Conservation (phyloP, 768 basidiomycete genomes). For the Hypholoma sublateritium region DNA sequence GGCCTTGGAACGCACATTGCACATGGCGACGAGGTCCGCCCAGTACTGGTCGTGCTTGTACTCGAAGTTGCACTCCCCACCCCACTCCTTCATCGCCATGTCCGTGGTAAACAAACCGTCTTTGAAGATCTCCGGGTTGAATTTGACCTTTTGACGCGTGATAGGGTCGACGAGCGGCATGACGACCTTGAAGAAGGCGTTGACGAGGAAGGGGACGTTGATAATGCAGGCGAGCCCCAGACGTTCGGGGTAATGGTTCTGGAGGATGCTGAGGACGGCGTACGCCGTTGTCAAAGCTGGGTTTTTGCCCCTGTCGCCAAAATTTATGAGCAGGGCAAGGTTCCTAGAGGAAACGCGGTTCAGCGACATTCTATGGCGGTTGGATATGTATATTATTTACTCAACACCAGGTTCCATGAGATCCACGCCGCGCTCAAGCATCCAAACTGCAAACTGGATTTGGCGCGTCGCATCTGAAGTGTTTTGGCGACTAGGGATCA, state of each 20-base stretch:
- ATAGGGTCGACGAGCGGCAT: conserved; percentile 83
- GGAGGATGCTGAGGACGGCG: conserved; percentile 62
- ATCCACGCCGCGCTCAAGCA: conserved; percentile 74
- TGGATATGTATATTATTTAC: conserved; percentile 35
- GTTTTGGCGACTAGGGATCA: conserved; percentile 73
- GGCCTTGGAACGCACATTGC: conserved; percentile 44
- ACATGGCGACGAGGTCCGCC: conserved; percentile 58
- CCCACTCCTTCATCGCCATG: conserved; percentile 70
- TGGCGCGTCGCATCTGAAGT: conserved; percentile 68
- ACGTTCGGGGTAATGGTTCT: conserved; percentile 85
- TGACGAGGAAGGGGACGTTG: conserved; percentile 79
- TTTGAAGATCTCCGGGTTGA: conserved; percentile 66
- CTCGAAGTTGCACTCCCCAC: conserved; percentile 62
- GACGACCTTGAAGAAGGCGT: conserved; percentile 75
- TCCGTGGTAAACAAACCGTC: conserved; percentile 69
- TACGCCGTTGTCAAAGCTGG: conserved; percentile 42
- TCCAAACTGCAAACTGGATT: conserved; percentile 73
- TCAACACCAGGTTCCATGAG: conserved; percentile 83
- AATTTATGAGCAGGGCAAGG: conserved; percentile 73
- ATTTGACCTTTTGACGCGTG: conserved; percentile 72
- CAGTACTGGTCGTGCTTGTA: conserved; percentile 80
- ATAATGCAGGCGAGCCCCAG: conserved; percentile 73
- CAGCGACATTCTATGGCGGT: neutral
- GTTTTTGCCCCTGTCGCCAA: conserved; percentile 68
- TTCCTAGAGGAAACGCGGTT: conserved; percentile 39